Conservation (phyloP, 768 basidiomycete genomes). For the Termitomyces sp. region DNA sequence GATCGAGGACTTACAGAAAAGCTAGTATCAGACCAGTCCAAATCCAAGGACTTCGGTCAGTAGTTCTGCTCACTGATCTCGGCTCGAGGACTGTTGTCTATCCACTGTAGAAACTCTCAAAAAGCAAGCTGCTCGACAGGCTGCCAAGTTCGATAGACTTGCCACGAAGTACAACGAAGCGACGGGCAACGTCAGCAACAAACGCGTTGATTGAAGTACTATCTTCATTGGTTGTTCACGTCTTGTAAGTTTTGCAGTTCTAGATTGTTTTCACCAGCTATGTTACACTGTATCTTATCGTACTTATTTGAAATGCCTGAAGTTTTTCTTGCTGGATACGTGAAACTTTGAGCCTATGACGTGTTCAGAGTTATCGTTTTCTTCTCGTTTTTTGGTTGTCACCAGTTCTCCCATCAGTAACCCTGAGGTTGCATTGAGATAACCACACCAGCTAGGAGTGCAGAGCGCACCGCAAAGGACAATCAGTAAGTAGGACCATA, state of each 20-base stretch:
- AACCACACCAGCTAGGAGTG: slow-evolving; percentile 5
- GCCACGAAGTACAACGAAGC: slow-evolving; percentile 71
- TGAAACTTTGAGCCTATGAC: background rate
- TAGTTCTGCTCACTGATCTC: background rate
- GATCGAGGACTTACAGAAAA: slow-evolving; percentile 67
- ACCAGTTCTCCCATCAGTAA: slow-evolving; percentile 7
- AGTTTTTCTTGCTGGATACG: no score
- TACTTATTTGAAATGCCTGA: background rate
- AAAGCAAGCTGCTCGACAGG: slow-evolving; percentile 77
- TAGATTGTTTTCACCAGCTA: background rate
- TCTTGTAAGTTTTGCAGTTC: background rate
- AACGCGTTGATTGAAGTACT: slow-evolving; percentile 53
- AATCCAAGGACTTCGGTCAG: slow-evolving; percentile 61
- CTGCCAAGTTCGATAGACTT: slow-evolving; percentile 75
- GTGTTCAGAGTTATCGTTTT: background rate
- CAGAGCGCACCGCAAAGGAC: slow-evolving; percentile 5
- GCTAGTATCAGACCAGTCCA: slow-evolving; percentile 49
- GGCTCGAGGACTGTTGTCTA: background rate
- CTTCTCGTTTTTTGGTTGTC: background rate
- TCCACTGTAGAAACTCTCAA: slow-evolving; percentile 59
- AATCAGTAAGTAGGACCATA: slow-evolving; percentile 12
- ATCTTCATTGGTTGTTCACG: background rate
- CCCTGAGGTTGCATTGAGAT: slow-evolving; percentile 3
- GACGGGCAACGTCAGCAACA: slow-evolving; percentile 51
- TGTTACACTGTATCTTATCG: background rate